phyloP scores from a whole-genome alignment of 345 rosid genomes.

The Moringa oleifera region DNA sequence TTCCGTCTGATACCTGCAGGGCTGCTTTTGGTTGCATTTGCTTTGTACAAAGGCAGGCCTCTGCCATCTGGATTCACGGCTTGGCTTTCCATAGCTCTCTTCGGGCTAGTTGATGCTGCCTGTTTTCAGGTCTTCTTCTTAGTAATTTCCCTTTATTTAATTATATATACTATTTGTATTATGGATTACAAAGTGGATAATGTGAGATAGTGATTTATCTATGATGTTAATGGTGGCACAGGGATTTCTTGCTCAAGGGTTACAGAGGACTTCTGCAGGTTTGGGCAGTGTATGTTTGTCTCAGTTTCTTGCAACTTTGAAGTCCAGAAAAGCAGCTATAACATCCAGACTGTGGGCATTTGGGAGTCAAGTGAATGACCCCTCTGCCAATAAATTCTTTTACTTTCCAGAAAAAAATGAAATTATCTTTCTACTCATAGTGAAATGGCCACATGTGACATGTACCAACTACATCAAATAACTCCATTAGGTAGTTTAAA shows the following conservation, averaged over 20 bases:
- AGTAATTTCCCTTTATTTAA: not conserved
- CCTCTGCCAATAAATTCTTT: not conserved
- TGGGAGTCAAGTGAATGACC: not conserved
- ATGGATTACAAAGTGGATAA: not conserved
- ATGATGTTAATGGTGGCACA: slow-evolving; percentile 21
- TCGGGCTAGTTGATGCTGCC: slow-evolving; percentile 76
- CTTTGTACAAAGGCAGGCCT: slow-evolving; percentile 51
- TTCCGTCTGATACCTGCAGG: slow-evolving; percentile 93
- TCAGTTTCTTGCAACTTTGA: not conserved
- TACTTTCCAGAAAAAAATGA: not conserved
- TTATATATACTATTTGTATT: not conserved
- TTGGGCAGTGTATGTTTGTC: slow-evolving; percentile 63
- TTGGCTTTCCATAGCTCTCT: slow-evolving; percentile 81
- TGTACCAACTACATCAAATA: not conserved
- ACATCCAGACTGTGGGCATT: not conserved
- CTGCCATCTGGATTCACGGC: slow-evolving; percentile 68
- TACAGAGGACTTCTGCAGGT: slow-evolving; percentile 91
- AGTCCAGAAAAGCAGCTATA: not conserved
- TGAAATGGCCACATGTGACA: not conserved
- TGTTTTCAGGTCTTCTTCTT: slow-evolving; percentile 62
- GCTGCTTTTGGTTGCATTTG: slow-evolving; percentile 60
- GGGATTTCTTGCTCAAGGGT: slow-evolving; percentile 92
- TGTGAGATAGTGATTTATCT: not conserved
- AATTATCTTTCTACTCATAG: not conserved
- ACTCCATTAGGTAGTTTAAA: not conserved